phyloP scores from a whole-genome alignment of 2,329 filamentous ascomycete genomes.

The Colletotrichum sp. region DNA sequence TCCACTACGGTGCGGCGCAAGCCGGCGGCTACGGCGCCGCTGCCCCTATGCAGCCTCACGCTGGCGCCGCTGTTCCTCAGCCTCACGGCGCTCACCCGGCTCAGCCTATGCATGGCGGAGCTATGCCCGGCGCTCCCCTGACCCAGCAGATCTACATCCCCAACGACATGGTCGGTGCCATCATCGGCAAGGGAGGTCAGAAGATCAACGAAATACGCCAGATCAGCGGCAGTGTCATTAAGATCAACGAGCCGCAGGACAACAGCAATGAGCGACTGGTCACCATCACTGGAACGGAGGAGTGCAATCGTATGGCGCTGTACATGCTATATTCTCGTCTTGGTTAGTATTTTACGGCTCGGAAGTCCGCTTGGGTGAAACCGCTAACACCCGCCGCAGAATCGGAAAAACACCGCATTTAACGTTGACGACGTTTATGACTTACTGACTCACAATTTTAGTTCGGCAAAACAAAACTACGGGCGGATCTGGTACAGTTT shows the following conservation, averaged over 20 bases:
- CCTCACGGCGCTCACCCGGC: constrained; percentile 61
- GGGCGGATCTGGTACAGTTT: constrained; percentile 21
- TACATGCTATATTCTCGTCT: constrained; percentile 99
- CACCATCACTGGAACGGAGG: constrained; percentile 95
- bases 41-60: constrained; percentile 80
- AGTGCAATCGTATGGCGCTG: constrained; percentile 99
- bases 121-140: constrained; percentile 78
- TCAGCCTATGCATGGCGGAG: constrained; percentile 72
- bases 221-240: constrained; percentile 96
- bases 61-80: constrained; percentile 60
- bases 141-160: constrained; percentile 99
- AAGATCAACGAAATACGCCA: constrained; percentile 99
- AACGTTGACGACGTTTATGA: constrained; percentile 26
- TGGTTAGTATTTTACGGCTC: constrained; percentile 61
- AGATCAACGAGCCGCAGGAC: constrained; percentile 99
- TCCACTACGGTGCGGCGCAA: constrained; percentile 76
- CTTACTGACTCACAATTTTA: constrained; percentile 23
- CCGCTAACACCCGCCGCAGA: constrained; percentile 38
- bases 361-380: neutral
- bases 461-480: constrained; percentile 22
- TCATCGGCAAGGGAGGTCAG: constrained; percentile 96
- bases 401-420: constrained; percentile 52
- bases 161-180: constrained; percentile 99
- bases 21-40: constrained; percentile 77
- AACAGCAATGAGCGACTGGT: constrained; percentile 98